Evolutionary conservation across 208 protist species (phyloP), one percentile per base, ranked within the genome.

Genomic region (Crithidia acanthocephali): DNA sequence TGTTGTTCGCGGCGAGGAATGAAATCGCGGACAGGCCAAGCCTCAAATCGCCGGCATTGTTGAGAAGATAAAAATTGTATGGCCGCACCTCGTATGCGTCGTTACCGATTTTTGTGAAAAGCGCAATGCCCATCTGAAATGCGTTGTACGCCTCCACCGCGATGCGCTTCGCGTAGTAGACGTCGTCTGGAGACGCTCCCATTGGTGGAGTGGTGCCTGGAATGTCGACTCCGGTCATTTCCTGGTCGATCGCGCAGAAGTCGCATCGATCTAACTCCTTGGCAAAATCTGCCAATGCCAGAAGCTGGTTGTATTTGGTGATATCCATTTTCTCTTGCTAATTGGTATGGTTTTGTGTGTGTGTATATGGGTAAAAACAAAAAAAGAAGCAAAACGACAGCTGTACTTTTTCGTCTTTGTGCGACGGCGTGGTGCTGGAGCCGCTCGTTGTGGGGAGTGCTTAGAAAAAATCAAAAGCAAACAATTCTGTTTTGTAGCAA

Each of bases 1-100:
- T 84, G 25, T 74, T 51, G 51, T 92, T 80, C 7, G 28, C 16
- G 2, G 61, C 61, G n/a, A 88, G 74, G 52, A 95, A 95, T 0
- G 45, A 25, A 32, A 92, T 74, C 0, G 83, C 80, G 0, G 48
- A 45, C 15, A 78, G 50, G 44, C 56, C 68, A 0, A 90, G 78
- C 0, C 45, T 33, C 44, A 90, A 74, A 48, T 88, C 78, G 8
- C 87, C 85, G 9, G 33, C 53, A 37, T 23, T 55, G 28, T 86
- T 83, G 28, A 84, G 58, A 4, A 92, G 79, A 65, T 80, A 91
- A 69, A 95, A 95, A 55, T 95, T 95, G 76, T 87, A 95, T 2
- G 86, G 79, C 2, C 85, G 81, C 0, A 92, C 87, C 27, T 92
- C 89, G 71, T 91, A 92, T 7, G 25, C 44, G 30, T 58, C 33